Evolutionary conservation across 306 rosid species (phyloP).

Genomic region (Aeschynomene evenia): DNA sequence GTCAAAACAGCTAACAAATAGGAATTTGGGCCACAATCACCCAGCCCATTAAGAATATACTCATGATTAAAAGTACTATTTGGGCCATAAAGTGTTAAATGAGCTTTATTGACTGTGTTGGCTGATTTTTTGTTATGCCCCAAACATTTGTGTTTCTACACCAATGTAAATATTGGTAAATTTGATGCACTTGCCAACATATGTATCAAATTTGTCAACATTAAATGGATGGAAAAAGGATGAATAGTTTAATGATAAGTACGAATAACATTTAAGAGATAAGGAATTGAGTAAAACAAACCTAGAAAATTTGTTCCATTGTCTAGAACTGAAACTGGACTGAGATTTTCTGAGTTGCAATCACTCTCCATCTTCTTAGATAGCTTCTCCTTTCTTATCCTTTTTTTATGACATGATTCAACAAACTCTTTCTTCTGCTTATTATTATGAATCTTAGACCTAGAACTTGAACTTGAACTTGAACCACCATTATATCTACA

Average conservation of each 20-base stretch:
- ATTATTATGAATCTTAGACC: conserved; percentile 14
- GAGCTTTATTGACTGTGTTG: too few species aligned
- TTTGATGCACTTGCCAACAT: too few species aligned
- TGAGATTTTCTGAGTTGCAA: conserved; percentile 40
- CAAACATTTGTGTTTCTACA: too few species aligned
- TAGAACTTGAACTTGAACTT: conserved; percentile 19
- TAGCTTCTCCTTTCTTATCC: conserved; percentile 19
- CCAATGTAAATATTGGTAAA: too few species aligned
- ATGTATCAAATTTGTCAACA: too few species aligned
- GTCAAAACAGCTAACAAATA: too few species aligned
- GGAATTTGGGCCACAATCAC: too few species aligned
- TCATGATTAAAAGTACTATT: too few species aligned
- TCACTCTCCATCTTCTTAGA: conserved; percentile 37
- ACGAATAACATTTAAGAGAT: not conserved
- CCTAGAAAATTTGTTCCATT: conserved; percentile 39
- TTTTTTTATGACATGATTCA: conserved; percentile 34
- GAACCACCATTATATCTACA: conserved; percentile 29
- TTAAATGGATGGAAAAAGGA: not conserved
- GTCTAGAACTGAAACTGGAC: conserved; percentile 58
- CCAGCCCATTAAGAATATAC: too few species aligned
- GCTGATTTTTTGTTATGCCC: too few species aligned
- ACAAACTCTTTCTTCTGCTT: conserved; percentile 38
- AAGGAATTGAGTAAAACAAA: conserved; percentile 28
- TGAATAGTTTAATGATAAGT: too few species aligned
- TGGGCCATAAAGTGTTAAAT: too few species aligned